phyloP scores from a whole-genome alignment of 2,329 filamentous ascomycete species.

The Neoarthrinium moseri region DNA sequence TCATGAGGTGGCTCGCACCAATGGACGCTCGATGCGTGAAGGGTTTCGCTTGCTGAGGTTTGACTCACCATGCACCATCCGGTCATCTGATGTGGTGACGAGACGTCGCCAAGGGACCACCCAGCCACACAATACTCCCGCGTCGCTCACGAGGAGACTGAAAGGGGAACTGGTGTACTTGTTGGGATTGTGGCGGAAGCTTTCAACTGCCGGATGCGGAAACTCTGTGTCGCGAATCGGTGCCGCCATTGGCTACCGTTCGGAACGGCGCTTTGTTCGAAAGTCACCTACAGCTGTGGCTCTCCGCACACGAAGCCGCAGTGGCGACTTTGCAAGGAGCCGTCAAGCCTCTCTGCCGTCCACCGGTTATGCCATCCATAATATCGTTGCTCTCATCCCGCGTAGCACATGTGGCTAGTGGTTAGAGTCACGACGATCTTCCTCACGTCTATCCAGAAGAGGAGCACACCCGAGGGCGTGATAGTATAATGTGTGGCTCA shows the following conservation, averaged over 20 bases:
- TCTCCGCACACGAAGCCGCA: not conserved
- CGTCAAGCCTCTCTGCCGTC: not conserved
- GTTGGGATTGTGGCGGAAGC: constrained; percentile 3
- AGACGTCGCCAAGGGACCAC: not conserved
- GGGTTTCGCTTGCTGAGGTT: not conserved
- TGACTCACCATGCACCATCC: not conserved
- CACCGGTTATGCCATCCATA: not conserved
- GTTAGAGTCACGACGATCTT: not conserved
- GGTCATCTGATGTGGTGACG: not conserved
- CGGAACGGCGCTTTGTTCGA: not conserved
- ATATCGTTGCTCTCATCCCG: not conserved
- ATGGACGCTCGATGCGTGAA: not conserved
- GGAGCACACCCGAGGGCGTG: constrained; percentile 3
- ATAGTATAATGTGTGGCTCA: constrained; percentile 3
- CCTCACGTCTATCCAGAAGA: not conserved
- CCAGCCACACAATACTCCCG: not conserved
- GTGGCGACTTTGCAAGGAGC: constrained; percentile 5
- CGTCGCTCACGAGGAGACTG: not conserved
- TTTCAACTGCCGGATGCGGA: constrained; percentile 9
- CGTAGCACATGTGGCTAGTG: constrained; percentile 7
- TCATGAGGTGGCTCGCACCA: not conserved
- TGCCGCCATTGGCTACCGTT: constrained; percentile 7
- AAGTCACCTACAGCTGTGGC: constrained; percentile 8
- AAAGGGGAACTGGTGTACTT: not conserved
- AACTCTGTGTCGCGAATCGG: not conserved